Evolutionary conservation across 1,284 basidiomycete genomes (phyloP).

Genomic region (Exobasidium cylindrosporum): DNA sequence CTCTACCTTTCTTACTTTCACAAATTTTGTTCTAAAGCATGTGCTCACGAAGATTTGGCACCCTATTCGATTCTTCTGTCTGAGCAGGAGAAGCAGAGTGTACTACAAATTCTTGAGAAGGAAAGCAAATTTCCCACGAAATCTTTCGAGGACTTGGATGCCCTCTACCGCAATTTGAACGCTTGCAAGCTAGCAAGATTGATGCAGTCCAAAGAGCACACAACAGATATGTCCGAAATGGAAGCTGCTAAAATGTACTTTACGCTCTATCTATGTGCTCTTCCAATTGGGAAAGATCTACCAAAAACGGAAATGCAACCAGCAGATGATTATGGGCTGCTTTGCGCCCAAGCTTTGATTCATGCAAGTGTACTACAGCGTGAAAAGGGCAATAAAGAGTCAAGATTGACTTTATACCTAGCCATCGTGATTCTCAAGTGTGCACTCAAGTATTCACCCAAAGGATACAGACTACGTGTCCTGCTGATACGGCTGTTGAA

Average conservation of each 20-base stretch:
- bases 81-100: neutral
- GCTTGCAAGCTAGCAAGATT: slow-evolving; percentile 28
- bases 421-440: slow-evolving; percentile 26
- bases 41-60: slow-evolving; percentile 78
- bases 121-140: neutral
- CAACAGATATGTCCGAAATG: slow-evolving; percentile 14
- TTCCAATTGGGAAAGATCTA: slow-evolving; percentile 66
- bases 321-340: slow-evolving; percentile 75
- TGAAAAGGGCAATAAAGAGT: neutral
- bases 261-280: slow-evolving; percentile 65
- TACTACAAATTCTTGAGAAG: neutral
- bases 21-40: slow-evolving; percentile 72
- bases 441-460: slow-evolving; percentile 26
- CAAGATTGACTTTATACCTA: slow-evolving; percentile 17
- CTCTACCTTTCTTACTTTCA: slow-evolving; percentile 65
- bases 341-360: slow-evolving; percentile 69
- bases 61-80: slow-evolving; percentile 62
- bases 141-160: neutral
- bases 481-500: slow-evolving; percentile 31
- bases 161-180: slow-evolving; percentile 18
- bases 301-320: slow-evolving; percentile 77
- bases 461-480: slow-evolving; percentile 40
- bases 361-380: slow-evolving; percentile 55
- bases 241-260: slow-evolving; percentile 58
- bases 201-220: slow-evolving; percentile 13